Evolutionary conservation across 768 basidiomycete species (phyloP).

Genomic region (Trametopsis cervina): DNA sequence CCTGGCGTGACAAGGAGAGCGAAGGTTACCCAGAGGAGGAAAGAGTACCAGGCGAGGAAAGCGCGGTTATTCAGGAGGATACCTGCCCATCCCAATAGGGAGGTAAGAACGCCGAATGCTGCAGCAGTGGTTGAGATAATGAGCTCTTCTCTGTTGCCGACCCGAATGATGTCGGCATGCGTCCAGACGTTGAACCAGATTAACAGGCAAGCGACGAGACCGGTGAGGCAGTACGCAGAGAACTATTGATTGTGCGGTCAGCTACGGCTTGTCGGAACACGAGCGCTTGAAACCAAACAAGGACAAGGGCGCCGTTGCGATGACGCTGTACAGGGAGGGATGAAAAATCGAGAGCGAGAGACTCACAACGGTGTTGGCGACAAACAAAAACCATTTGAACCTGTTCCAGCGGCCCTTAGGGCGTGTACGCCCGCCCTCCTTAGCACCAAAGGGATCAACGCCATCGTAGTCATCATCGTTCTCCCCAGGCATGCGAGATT

Average conservation of each 20-base stretch:
- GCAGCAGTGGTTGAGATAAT: constrained; percentile 66
- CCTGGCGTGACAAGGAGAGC: constrained; percentile 67
- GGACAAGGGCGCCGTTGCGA: not conserved
- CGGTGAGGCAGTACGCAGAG: constrained; percentile 50
- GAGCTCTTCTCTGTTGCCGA: constrained; percentile 62
- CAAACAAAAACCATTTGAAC: constrained; percentile 79
- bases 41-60: constrained; percentile 69
- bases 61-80: constrained; percentile 78
- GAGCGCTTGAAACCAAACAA: not conserved
- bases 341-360: not conserved
- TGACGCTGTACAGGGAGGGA: not conserved
- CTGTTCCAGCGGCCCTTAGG: constrained; percentile 63
- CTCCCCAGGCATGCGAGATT: constrained; percentile 31
- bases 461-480: constrained; percentile 34
- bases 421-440: constrained; percentile 31
- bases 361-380: constrained; percentile 53
- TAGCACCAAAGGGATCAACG: constrained; percentile 31
- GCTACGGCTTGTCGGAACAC: not conserved
- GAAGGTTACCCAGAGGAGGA: constrained; percentile 71
- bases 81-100: constrained; percentile 71
- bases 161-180: constrained; percentile 63
- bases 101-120: constrained; percentile 50
- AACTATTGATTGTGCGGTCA: constrained; percentile 31
- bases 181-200: constrained; percentile 74
- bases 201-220: constrained; percentile 59